Evolutionary conservation across 2,329 filamentous ascomycete species (phyloP).

Genomic region (Diaporthe sp.): DNA sequence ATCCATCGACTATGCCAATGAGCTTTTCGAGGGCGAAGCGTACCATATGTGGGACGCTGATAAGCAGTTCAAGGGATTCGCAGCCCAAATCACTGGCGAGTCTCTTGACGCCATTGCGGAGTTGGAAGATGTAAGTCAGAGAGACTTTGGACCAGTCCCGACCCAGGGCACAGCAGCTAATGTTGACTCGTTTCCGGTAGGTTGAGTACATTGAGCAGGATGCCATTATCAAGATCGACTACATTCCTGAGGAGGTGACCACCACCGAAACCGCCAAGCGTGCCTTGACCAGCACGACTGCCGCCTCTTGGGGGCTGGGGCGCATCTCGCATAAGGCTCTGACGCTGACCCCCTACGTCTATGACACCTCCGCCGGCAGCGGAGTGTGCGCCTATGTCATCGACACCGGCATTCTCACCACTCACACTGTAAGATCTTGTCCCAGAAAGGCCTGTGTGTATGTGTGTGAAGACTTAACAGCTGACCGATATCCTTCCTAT

Average conservation of each 20-base stretch:
- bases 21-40: constrained; percentile 19
- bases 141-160: not conserved
- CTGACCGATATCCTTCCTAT: not conserved
- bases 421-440: constrained; percentile 47
- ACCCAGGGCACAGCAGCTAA: not conserved
- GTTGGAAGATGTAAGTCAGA: constrained; percentile 17
- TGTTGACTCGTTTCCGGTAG: not conserved
- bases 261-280: constrained; percentile 23
- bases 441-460: not conserved
- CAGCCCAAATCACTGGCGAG: constrained; percentile 7
- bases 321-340: constrained; percentile 46
- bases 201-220: constrained; percentile 28
- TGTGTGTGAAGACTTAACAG: not conserved
- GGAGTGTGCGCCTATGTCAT: constrained; percentile 58
- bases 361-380: constrained; percentile 45
- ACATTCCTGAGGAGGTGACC: constrained; percentile 13
- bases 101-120: constrained; percentile 16
- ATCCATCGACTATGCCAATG: constrained; percentile 16
- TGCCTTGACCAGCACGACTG: constrained; percentile 7
- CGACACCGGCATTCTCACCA: constrained; percentile 59
- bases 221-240: constrained; percentile 28
- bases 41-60: constrained; percentile 22
- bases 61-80: constrained; percentile 21
- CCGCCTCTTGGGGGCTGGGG: constrained; percentile 48
- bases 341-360: constrained; percentile 43